Base-by-base conservation (phyloP, 257 asterid genomes). In the Solanum chiquidenum region DNA sequence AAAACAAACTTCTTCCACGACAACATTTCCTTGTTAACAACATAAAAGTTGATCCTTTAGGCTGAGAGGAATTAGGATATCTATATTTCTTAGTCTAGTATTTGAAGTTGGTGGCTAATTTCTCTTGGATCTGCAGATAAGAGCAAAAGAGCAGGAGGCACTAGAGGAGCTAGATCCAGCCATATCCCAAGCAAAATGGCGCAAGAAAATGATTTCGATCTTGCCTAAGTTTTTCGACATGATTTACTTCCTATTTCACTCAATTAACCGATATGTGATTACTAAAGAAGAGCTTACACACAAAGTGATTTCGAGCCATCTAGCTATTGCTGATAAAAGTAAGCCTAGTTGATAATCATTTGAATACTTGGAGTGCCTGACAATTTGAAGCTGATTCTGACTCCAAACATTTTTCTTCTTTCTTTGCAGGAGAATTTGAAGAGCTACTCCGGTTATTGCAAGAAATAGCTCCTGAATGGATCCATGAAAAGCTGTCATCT, bases 381-480 rank as follows among this genome's bases (percentile, higher is more conserved):
- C 55, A 64, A 83, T 40, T 42, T 23, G 83, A 87, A 71, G 40
- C 60, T 83, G 33, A 60, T 25, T 44, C 87, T 79, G 69, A 38
- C 37, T 83, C 9, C 11, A 89, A 83, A 84, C 73, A 3, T 5
- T 25, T 79, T 16, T 87, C 35, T 76, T 76, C 84, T 46, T 35
- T 84, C 55, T 84, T 83, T 85, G 88, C 96, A 97, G 99, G 91
- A 71, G 98, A 93, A 88, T 92, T 91, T 35, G 99, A 95, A 87
- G 98, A 93, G 40, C 95, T 93, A 87, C 94, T 97, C 16, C 90
- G 92, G 76, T 87, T 97, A 90, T 92, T 97, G 92, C 94, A 84
- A 90, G 98, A 94, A 88, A 87, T 95, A 44, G 98, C 92, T 86
- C 99, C 98, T 0, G 98, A 97, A 86, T 97, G 98, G 98, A 94